Base-by-base conservation (phyloP, 2,329 filamentous ascomycete species). In the Pseudogymnoascus sp. region DNA sequence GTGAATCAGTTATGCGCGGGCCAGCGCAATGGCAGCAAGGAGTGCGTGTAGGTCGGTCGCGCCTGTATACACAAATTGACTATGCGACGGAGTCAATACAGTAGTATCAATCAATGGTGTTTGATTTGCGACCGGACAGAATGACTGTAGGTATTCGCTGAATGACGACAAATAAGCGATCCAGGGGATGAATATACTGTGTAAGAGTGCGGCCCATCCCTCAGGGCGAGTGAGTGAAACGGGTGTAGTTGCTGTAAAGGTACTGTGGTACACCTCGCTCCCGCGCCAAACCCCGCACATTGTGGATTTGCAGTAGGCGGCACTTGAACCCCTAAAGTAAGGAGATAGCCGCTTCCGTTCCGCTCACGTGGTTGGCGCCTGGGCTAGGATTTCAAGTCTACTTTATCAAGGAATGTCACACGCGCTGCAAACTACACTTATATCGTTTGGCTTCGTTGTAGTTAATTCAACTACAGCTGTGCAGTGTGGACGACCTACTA, bases 341-440 rank as follows among this genome's bases (percentile, higher is more conserved):
- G 50, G 50, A 56, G 50, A 56, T 56, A 33, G 50, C 50, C 50
- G 50, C 50, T 56, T 56, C 50, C 50, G 50, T 33, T 56, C 50
- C 50, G 50, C 16, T 56, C 50, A 56, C 50, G 50, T 56, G 50
- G 50, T 56, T 53, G 26, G 29, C 50, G 50, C 10, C 5, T 33
- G 50, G 6, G 29, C 50, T 56, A 56, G 26, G 11, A 56, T 19
- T 19, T 33, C 21, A 56, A 21, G 50, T 56, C 21, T 56, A 56
- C 50, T 33, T 14, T 14, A 33, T 7, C 6, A 11, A 19, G n/a
- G n/a, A 10, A 19, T 19, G n/a, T 13, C 47, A 19, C 47, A 56
- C 26, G 16, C 47, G 26, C n/a, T 56, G 47, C 10, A 13, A 56
- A 33, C 29, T 33, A 7, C 29, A 56, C n/a, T 33, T 56, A 3